Percentiles rank a stretch among this genome's conserved stretches.
These are phyloP conservation scores for Parasitella parasitica DNA, from an alignment of 371 early-diverging fungal species.

Conservation along the genomic window DNA sequence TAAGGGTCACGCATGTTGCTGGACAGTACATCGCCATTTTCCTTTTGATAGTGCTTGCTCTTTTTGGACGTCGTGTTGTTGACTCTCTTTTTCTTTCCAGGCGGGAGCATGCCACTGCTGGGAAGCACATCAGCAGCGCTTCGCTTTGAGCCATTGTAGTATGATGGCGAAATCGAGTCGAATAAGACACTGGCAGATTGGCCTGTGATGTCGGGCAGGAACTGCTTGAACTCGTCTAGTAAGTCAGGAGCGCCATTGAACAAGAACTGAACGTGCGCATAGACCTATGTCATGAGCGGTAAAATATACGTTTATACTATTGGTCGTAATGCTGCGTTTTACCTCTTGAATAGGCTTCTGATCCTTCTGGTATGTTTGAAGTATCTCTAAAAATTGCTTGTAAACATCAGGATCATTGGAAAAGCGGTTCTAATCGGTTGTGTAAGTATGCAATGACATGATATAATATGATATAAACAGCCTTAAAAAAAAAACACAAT, in stretches of 20 bases:
- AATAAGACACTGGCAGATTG: constrained; percentile 25
- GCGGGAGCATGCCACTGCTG: constrained; percentile 7
- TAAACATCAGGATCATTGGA: constrained; percentile 88
- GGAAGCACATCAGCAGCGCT: constrained; percentile 2
- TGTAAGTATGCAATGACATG: too few species aligned
- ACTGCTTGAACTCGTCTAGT: constrained; percentile 95
- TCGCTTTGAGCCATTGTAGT: constrained; percentile 9
- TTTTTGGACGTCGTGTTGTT: constrained; percentile 8
- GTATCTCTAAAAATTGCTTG: constrained; percentile 91
- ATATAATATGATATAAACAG: constrained; percentile 16
- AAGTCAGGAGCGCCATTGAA: constrained; percentile 87
- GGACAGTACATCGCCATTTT: not conserved
- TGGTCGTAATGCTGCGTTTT: constrained; percentile 93
- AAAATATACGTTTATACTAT: constrained; percentile 57
- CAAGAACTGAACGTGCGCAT: constrained; percentile 82
- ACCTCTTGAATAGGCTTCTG: constrained; percentile 89
- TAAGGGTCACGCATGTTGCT: constrained; percentile 11
- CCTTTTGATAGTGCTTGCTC: constrained; percentile 8
- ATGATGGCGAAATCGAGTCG: constrained; percentile 12
- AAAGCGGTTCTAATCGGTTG: constrained; percentile 84
- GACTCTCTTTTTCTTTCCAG: constrained; percentile 27
- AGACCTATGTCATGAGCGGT: constrained; percentile 62
- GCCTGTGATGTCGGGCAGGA: constrained; percentile 78
- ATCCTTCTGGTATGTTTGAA: constrained; percentile 94
- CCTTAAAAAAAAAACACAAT: constrained; percentile 56